Evolutionary conservation across 2,329 filamentous ascomycete species (phyloP).

Genomic region (Cadophora gregata): DNA sequence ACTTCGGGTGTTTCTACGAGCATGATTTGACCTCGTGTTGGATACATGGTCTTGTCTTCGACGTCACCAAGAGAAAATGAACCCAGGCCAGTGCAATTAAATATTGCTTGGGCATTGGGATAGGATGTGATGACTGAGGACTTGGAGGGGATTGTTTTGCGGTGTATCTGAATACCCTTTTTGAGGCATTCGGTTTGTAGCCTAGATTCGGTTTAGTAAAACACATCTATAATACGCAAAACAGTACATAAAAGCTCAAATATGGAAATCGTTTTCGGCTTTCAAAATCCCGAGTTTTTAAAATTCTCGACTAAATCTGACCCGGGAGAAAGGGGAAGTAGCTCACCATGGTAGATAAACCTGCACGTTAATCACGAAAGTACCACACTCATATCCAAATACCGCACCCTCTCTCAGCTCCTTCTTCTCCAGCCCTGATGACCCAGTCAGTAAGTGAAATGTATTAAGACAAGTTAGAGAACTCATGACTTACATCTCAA

Average conservation of each 20-base stretch:
- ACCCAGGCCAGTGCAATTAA: slow-evolving; percentile 42
- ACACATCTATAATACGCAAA: not conserved
- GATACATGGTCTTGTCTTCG: slow-evolving; percentile 40
- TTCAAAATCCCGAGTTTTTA: not conserved
- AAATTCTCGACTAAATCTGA: not conserved
- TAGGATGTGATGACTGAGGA: slow-evolving; percentile 27
- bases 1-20: slow-evolving; percentile 48
- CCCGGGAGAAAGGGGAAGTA: not conserved
- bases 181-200: slow-evolving; percentile 48
- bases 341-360: slow-evolving; percentile 45
- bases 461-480: not conserved
- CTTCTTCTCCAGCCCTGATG: slow-evolving; percentile 51
- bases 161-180: slow-evolving; percentile 29
- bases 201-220: slow-evolving; percentile 49
- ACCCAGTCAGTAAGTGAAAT: not conserved
- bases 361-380: slow-evolving; percentile 35
- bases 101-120: slow-evolving; percentile 26
- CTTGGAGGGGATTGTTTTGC: slow-evolving; percentile 28
- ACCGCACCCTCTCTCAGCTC: slow-evolving; percentile 63
- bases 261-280: not conserved
- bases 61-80: slow-evolving; percentile 38
- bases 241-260: not conserved
- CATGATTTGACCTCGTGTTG: slow-evolving; percentile 44
- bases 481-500: not conserved
- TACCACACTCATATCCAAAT: slow-evolving; percentile 74